A percentile compares a stretch with the other conserved stretches of the same genome.
These are phyloP conservation scores for Suillus subaureus DNA, from an alignment of 768 basidiomycete species.

Conservation along the genomic window DNA sequence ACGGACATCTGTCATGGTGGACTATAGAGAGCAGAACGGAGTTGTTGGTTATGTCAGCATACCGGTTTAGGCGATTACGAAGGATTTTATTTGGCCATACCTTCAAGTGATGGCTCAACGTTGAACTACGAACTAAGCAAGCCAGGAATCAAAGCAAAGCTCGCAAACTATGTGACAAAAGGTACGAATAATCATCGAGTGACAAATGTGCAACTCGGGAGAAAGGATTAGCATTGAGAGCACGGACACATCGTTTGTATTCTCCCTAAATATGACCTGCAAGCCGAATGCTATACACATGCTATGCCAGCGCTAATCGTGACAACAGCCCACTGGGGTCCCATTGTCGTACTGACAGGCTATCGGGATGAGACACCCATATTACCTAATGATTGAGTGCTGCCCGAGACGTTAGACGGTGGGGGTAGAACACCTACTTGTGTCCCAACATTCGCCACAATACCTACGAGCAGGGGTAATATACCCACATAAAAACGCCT, in stretches of 20 bases:
- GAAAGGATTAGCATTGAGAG: too few relatives aligned
- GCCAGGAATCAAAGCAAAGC: too few relatives aligned
- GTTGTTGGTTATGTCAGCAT: constrained; percentile 1
- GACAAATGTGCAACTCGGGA: too few relatives aligned
- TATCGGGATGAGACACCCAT: background rate
- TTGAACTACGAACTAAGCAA: too few relatives aligned
- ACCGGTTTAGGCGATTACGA: background rate
- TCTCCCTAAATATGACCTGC: background rate
- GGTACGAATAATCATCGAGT: too few relatives aligned
- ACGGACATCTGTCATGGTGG: constrained; percentile 74
- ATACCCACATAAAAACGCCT: background rate
- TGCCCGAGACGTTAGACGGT: background rate
- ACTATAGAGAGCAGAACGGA: background rate
- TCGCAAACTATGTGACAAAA: too few relatives aligned
- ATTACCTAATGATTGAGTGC: background rate
- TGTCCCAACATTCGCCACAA: background rate
- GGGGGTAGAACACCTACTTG: background rate
- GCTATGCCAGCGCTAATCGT: background rate
- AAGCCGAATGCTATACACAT: background rate
- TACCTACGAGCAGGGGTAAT: background rate
- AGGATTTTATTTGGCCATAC: too few relatives aligned
- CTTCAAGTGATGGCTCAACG: too few relatives aligned
- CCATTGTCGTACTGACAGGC: background rate
- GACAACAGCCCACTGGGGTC: background rate
- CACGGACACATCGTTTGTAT: background rate